Evolutionary conservation across 1,284 basidiomycete species (phyloP), one percentile per base, ranked within the genome.

Genomic region (Bjerkandera adusta): DNA sequence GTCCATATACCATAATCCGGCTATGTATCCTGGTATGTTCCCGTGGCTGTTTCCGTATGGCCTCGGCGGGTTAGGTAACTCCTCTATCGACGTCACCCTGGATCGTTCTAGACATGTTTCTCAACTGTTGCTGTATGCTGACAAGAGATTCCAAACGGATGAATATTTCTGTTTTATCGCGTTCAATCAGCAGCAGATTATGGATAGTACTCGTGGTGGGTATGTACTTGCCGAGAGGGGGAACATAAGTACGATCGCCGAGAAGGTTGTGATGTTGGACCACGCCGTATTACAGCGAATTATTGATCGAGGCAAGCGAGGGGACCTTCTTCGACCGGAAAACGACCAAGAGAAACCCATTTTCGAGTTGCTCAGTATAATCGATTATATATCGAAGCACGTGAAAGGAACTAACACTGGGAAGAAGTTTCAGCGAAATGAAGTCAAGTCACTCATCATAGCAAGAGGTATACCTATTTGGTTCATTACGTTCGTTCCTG

Each of bases 111-210:
- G 8, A 10, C 58, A 62, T 38, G 62, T 63, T 27, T 29, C 39
- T 13, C 45, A 55, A 8, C 42, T 68, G 3, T 43, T 71, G 1
- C 57, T 68, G 57, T 71, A 69, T 49, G 57, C 66, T 53, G 67
- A 72, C 45, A 63, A 65, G 39, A 30, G 62, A 0, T 72, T 72
- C 53, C 68, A 71, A 40, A 36, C 26, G 0, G 69, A 71, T 45
- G 24, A 49, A 1, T 47, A 58, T 15, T 72, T 71, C 54, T 57
- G 63, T 0, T 21, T 72, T 25, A 53, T 71, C 20, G 67, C 64
- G 0, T 68, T 72, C 30, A 70, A 65, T 53, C 65, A 72, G 48
- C 48, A 64, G 24, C 69, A 72, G 49, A 62, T 72, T 0, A 66
- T 60, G 38, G 26, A 46, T 1, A 49, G 48, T 18, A 53, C 56